phyloP scores from a whole-genome alignment of 768 basidiomycete genomes.

The Tricholoma hemisulphureum region DNA sequence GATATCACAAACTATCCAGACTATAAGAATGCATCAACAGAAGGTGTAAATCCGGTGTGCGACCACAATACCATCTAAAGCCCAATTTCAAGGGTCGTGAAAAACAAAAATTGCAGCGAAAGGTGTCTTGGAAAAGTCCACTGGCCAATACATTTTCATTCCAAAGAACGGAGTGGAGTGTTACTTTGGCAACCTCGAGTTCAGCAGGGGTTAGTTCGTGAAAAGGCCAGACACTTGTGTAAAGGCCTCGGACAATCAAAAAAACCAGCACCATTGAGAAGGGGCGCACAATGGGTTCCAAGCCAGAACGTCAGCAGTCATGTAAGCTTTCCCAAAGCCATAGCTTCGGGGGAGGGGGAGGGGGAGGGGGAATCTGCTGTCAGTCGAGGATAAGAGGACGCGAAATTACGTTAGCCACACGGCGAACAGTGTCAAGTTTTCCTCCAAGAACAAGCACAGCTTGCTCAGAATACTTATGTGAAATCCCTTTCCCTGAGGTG shows the following conservation, averaged over 20 bases:
- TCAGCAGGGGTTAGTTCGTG: conserved; percentile 64
- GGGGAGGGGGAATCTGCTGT: conserved; percentile 4
- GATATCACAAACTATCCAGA: conserved; percentile 74
- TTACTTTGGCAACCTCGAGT: conserved; percentile 53
- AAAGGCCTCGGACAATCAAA: conserved; percentile 5
- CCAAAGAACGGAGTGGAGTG: conserved; percentile 16
- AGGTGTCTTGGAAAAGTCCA: conserved; percentile 72
- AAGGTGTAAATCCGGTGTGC: not conserved
- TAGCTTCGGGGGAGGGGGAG: conserved; percentile 69
- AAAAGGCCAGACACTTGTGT: conserved; percentile 80
- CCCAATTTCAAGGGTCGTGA: conserved; percentile 90
- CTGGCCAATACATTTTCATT: conserved; percentile 34
- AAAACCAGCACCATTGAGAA: conserved; percentile 2
- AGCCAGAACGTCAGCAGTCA: conserved; percentile 77
- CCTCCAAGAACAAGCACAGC: conserved; percentile 89
- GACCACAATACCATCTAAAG: conserved; percentile 51
- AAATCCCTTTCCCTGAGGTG: too few species aligned
- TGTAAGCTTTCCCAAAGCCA: conserved; percentile 80
- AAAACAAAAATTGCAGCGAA: conserved; percentile 82
- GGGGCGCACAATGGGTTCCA: conserved; percentile 73
- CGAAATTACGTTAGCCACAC: conserved; percentile 61
- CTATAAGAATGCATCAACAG: conserved; percentile 22
- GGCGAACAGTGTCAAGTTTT: conserved; percentile 63
- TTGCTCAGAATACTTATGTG: conserved; percentile 62
- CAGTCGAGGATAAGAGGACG: not conserved